Evolutionary conservation across 2,329 filamentous ascomycete species (phyloP).

Genomic region (Neonectria neomacrospora): DNA sequence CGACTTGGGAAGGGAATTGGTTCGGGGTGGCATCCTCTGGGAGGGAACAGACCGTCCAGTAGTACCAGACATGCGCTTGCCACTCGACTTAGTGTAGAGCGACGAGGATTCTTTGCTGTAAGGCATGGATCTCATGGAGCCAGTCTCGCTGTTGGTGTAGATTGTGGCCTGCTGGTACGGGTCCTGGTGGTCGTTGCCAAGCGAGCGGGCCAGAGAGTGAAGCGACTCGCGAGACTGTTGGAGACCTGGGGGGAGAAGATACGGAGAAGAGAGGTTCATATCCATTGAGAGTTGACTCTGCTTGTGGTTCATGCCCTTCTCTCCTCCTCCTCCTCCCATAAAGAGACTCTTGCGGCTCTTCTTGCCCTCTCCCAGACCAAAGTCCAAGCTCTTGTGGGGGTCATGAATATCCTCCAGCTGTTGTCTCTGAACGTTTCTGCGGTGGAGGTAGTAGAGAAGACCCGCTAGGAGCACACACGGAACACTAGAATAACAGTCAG

Average conservation of each 20-base stretch:
- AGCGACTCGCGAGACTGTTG: conserved; percentile 87
- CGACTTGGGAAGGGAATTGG: conserved; percentile 59
- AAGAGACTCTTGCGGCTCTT: conserved; percentile 51
- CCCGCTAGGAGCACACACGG: conserved; percentile 75
- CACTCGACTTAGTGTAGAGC: conserved; percentile 57
- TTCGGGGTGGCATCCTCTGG: conserved; percentile 48
- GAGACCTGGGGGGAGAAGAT: conserved; percentile 87
- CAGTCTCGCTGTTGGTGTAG: conserved; percentile 67
- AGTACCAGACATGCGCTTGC: conserved; percentile 48
- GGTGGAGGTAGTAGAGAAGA: conserved; percentile 81
- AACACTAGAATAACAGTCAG: conserved; percentile 66
- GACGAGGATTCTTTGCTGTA: conserved; percentile 57
- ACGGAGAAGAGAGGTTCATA: conserved; percentile 83
- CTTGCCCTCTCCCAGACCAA: conserved; percentile 74
- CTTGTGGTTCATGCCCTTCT: conserved; percentile 60
- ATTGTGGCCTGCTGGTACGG: conserved; percentile 77
- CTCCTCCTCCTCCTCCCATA: conserved; percentile 63
- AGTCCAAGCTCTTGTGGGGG: conserved; percentile 91
- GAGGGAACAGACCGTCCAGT: conserved; percentile 39
- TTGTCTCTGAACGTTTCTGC: conserved; percentile 78
- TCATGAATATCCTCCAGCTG: conserved; percentile 83
- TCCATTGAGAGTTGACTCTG: conserved; percentile 74
- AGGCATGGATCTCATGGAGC: conserved; percentile 65
- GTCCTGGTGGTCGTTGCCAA: conserved; percentile 80
- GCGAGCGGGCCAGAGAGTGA: conserved; percentile 82